These are phyloP conservation scores for Anisodus tanguticus DNA, from an alignment of 257 asterid species.

Conservation along the genomic window DNA sequence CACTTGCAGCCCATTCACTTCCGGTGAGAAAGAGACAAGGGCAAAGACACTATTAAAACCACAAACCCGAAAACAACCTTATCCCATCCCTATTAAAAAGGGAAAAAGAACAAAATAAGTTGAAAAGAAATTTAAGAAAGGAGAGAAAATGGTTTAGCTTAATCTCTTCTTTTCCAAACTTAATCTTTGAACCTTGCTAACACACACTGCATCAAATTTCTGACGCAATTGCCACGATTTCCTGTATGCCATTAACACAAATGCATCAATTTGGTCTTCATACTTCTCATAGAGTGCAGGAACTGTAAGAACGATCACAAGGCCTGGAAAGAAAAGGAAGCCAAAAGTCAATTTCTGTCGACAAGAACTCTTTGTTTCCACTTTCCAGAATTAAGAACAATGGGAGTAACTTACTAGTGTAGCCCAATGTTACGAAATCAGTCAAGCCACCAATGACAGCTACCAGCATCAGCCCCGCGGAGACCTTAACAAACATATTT, in stretches of 20 bases:
- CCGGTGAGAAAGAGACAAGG: not conserved
- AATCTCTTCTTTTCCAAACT: conserved; percentile 67
- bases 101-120: not conserved
- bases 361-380: not conserved
- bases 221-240: conserved; percentile 42
- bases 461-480: conserved; percentile 48
- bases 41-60: not conserved
- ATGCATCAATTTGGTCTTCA: conserved; percentile 52
- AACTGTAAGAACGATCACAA: conserved; percentile 59
- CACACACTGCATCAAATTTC: conserved; percentile 56
- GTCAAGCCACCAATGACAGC: conserved; percentile 59
- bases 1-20: conserved; percentile 5
- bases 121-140: conserved; percentile 5
- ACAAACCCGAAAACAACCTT: conserved; percentile 21
- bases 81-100: not conserved
- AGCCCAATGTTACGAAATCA: conserved; percentile 62
- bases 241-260: conserved; percentile 43
- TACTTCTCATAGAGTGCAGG: conserved; percentile 79
- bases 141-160: conserved; percentile 43
- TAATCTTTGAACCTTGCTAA: conserved; percentile 49
- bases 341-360: not conserved
- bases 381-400: not conserved
- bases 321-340: conserved; percentile 51
- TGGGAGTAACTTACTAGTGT: conserved; percentile 52
- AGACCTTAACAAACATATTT: conserved; percentile 56